phyloP scores from a whole-genome alignment of 2,329 filamentous ascomycete genomes.

The Catunica adiposa region DNA sequence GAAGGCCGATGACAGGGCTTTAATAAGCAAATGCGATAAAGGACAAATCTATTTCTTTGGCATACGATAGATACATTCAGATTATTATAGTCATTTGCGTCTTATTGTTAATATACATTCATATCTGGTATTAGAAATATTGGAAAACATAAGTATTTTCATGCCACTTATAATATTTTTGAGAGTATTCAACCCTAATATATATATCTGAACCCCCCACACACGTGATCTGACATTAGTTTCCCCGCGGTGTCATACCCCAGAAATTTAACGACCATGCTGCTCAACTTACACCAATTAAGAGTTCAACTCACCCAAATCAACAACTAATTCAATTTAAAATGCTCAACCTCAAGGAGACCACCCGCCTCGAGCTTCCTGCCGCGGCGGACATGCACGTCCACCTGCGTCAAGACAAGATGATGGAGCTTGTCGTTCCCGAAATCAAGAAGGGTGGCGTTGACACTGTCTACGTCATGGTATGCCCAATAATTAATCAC shows the following conservation, averaged over 20 bases:
- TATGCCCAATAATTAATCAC: not conserved
- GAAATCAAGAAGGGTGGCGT: conserved; percentile 41
- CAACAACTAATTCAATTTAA: not conserved
- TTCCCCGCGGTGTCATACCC: not conserved
- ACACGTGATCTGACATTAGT: not conserved
- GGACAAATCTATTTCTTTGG: too few species aligned
- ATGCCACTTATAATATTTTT: too few species aligned
- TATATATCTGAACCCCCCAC: too few species aligned
- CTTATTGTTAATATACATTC: too few species aligned
- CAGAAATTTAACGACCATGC: not conserved
- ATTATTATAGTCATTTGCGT: too few species aligned
- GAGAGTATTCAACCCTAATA: too few species aligned
- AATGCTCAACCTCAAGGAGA: conserved; percentile 23
- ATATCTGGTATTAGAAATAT: too few species aligned
- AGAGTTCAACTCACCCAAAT: not conserved
- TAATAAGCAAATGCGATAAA: too few species aligned
- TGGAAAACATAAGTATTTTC: too few species aligned
- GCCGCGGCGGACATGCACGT: conserved; percentile 54
- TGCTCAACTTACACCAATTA: not conserved
- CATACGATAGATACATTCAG: too few species aligned
- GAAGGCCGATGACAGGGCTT: too few species aligned
- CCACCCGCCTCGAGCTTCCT: conserved; percentile 35
- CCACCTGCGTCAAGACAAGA: conserved; percentile 50
- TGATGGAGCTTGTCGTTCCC: conserved; percentile 41
- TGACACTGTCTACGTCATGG: conserved; percentile 39